These are phyloP conservation scores for Diaporthe capsici DNA, from an alignment of 2,329 filamentous ascomycete species.

Conservation along the genomic window DNA sequence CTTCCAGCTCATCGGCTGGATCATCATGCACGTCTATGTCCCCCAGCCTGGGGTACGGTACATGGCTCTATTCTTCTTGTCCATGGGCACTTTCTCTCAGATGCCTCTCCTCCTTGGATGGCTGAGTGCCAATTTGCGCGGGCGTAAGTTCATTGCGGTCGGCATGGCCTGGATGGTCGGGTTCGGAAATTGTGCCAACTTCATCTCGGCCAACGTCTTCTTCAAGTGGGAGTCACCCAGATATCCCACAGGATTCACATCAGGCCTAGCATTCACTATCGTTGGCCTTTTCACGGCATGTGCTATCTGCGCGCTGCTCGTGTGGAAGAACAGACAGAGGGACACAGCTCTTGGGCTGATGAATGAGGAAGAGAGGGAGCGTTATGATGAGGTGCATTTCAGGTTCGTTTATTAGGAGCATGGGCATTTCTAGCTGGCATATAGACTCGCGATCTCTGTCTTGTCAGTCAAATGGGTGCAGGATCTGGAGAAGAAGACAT, in stretches of 20 bases:
- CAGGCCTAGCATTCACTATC: constrained; percentile 50
- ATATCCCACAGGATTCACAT: constrained; percentile 55
- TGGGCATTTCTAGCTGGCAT: not conserved
- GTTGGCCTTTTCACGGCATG: constrained; percentile 21
- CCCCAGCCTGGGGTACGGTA: constrained; percentile 47
- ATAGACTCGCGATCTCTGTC: not conserved
- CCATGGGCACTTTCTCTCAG: constrained; percentile 49
- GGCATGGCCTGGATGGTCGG: constrained; percentile 57
- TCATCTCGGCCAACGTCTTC: constrained; percentile 58
- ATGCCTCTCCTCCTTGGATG: constrained; percentile 48
- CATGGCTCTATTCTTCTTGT: constrained; percentile 49
- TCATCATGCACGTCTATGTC: constrained; percentile 47
- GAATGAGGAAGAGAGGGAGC: constrained; percentile 24
- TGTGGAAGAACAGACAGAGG: constrained; percentile 3
- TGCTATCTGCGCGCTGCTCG: not conserved
- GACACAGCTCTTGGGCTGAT: not conserved
- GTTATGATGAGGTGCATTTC: constrained; percentile 23
- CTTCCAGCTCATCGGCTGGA: constrained; percentile 48
- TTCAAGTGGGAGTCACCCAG: constrained; percentile 54
- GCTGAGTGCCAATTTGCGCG: constrained; percentile 32
- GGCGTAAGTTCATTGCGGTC: constrained; percentile 50
- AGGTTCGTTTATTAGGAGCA: constrained; percentile 18
- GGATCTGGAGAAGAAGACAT: not conserved
- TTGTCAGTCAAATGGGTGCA: not conserved
- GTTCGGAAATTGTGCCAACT: constrained; percentile 61